A percentile compares a stretch with the other conserved stretches of the same genome.
Conservation (phyloP, 1,284 basidiomycete species). For the Pholiota adiposa region DNA sequence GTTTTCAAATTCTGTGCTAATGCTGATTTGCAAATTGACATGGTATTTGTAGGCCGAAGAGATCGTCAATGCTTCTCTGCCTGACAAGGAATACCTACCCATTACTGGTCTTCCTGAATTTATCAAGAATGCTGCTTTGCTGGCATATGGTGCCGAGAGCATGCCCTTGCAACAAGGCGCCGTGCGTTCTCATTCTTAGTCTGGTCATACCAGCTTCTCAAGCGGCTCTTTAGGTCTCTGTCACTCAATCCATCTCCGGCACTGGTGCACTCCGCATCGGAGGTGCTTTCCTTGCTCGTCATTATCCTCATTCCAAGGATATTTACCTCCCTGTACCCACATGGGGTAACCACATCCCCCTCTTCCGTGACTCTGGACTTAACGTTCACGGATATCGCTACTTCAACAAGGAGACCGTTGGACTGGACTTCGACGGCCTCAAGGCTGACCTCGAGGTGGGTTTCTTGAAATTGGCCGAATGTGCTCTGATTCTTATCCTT, state of each 20-base stretch:
- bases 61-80: conserved; percentile 64
- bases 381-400: conserved; percentile 94
- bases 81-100: conserved; percentile 98
- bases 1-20: conserved; percentile 18
- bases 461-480: background rate
- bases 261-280: conserved; percentile 98
- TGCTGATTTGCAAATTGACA: conserved; percentile 8
- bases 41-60: conserved; percentile 73
- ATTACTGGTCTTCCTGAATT: conserved; percentile 93
- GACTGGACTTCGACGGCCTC: conserved; percentile 92
- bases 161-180: conserved; percentile 75
- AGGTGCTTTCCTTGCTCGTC: conserved; percentile 89
- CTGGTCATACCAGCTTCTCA: background rate
- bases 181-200: conserved; percentile 48
- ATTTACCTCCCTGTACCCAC: conserved; percentile 96
- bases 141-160: conserved; percentile 91
- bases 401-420: conserved; percentile 94
- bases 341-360: conserved; percentile 96
- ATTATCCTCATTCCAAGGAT: conserved; percentile 87
- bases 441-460: conserved; percentile 83
- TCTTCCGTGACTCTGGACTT: conserved; percentile 90
- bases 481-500: conserved; percentile 10
- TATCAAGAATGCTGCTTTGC: conserved; percentile 86
- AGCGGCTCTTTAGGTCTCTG: conserved; percentile 66
- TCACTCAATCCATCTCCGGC: conserved; percentile 97